Base-by-base conservation (phyloP, 441 rosid species). In the Erodium texanum region DNA sequence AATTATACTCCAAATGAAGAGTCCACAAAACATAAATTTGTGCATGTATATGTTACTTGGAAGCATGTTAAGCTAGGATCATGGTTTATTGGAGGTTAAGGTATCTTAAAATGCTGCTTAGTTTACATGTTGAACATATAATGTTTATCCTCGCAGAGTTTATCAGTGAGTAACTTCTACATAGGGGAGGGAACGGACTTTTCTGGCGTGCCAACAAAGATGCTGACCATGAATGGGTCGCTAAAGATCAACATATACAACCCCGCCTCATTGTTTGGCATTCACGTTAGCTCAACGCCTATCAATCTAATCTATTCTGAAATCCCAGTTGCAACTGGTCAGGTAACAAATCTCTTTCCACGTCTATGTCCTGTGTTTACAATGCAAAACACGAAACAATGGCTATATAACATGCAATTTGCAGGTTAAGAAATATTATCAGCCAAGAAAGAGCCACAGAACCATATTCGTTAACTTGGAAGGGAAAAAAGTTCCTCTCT, bases 341-440 rank as follows among this genome's bases (percentile, higher is more conserved):
- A 85, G 93, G 97, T 86, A 71, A 64, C 20, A 24, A 24, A 54
- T 43, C 14, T 58, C 23, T 56, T 62, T 66, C 19, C 71, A 52
- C n/a, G 11, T 1, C 29, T 4, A 27, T 27, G 29, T 27, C 29
- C 4, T 27, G 29, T 27, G 29, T 27, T 27, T 27, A 27, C 29
- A 27, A 27, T 27, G 29, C 29, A 27, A 16, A 22, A 10, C 45
- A 38, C 8, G 45, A 38, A 38, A 38, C 45, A 38, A 38, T 1
- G 11, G 8, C 1, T 7, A 38, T 7, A 38, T 11, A 45, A 45
- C 54, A 9, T 58, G 48, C 20, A 16, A 23, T 68, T 72, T 82
- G 85, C 88, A 94, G 99, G 71, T 94, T 80, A 89, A 91, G 84
- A 87, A 87, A 73, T 79, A 92, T 74, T 92, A 87, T 72, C 98